Evolutionary conservation across 805 yeast species (phyloP), one percentile per base, ranked within the genome.

Genomic region (Metschnikowia dekortorum): DNA sequence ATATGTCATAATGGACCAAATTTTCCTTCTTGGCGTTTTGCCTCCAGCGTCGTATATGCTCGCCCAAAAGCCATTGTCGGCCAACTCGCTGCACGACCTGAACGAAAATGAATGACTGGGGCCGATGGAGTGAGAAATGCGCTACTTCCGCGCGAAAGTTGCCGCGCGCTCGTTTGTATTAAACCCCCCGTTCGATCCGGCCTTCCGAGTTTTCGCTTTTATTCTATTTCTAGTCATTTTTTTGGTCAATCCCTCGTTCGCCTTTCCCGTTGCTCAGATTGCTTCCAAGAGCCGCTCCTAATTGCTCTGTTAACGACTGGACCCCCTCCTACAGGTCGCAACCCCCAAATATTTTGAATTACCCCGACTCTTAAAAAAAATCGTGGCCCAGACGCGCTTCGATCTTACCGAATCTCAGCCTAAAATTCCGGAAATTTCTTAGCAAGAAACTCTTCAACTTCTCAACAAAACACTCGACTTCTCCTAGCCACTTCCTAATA

Each of bases 101-200:
- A 22, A 13, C 4, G 9, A 32, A 42, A 13, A 32, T n/a, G 30
- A 32, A 37, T 26, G 18, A 13, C 37, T 9, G 9, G 37, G 14
- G 37, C 45, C 45, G 38, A 14, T 33, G 22, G 9, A 42, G 45
- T 38, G 37, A 42, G 32, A 32, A 32, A 22, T 14, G 37, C 29
- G 45, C 31, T 33, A 32, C 45, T 18, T 42, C 22, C 31, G 45
- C 45, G 45, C 45, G 37, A 32, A 18, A n/a, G 26, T 33, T 35
- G 46, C 39, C 39, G 39, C 46, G 46, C 46, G 34, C 33, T 35
- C 33, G 38, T 35, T 29, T 36, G 11, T 44, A 32, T 39, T 16
- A 28, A 34, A 44, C 34, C 34, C 39, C 34, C 34, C 39, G 34
- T 28, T 36, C 33, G 34, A 16, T 39, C 43, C 43, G 33, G 39